Conservation (phyloP, 1,284 basidiomycete genomes). For the Mycosarcoma mackinlayi region DNA sequence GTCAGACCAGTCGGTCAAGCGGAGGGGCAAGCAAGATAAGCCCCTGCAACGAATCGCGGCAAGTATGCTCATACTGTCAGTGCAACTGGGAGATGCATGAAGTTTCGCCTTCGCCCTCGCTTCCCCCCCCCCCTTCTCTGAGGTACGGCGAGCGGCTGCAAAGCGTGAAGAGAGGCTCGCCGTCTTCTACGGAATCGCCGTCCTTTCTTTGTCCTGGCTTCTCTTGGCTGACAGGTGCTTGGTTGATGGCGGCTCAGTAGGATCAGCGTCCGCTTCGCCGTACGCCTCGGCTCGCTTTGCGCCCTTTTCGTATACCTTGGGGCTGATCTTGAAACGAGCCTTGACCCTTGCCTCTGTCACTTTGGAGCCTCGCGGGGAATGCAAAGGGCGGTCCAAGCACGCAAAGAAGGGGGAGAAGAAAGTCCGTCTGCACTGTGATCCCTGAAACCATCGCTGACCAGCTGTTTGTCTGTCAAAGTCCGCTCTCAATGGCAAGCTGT, state of each 20-base stretch:
- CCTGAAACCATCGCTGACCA: too few species aligned
- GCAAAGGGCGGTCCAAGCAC: conserved; percentile 1
- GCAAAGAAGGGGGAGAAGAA: neutral
- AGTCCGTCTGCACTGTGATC: too few species aligned
- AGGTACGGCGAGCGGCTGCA: too few species aligned
- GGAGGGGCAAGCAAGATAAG: conserved; percentile 3
- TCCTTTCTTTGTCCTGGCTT: conserved; percentile 5
- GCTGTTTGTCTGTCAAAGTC: neutral
- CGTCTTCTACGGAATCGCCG: too few species aligned
- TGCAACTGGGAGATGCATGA: neutral
- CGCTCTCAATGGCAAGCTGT: neutral
- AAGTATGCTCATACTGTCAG: neutral
- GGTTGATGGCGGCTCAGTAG: conserved; percentile 2
- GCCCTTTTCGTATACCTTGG: neutral
- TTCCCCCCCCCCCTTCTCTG: neutral
- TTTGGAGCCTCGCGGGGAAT: neutral
- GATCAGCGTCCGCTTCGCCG: neutral
- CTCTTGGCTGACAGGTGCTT: neutral
- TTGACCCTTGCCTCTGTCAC: conserved; percentile 29
- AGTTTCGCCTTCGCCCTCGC: conserved; percentile 9
- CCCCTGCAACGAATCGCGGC: neutral
- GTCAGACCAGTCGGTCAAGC: too few species aligned
- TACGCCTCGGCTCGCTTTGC: neutral
- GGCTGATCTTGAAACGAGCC: conserved; percentile 8
- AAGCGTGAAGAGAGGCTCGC: too few species aligned